Conservation (phyloP, 306 rosid species). For the Rubus parviflorus region DNA sequence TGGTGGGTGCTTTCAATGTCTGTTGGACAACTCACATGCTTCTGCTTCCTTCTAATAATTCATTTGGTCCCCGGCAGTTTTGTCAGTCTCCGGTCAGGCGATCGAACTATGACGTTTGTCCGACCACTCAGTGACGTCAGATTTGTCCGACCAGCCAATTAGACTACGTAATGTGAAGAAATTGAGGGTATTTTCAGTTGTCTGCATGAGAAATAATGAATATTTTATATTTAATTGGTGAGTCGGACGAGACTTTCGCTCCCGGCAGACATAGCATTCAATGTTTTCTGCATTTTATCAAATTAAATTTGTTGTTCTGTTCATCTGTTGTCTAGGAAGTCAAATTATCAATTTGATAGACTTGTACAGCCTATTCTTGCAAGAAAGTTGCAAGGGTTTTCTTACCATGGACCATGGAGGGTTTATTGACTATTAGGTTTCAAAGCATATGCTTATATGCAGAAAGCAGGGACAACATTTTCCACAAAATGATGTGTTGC, state of each 20-base stretch:
- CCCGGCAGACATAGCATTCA: neutral
- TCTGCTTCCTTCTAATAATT: neutral
- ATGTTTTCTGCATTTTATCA: neutral
- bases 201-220: too few species aligned
- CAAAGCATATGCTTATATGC: conserved; percentile 19
- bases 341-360: neutral
- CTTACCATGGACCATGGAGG: neutral
- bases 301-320: neutral
- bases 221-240: too few species aligned
- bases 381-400: neutral
- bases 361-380: neutral
- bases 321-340: neutral
- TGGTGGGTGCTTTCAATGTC: neutral
- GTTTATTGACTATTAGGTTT: conserved; percentile 13
- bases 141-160: too few species aligned
- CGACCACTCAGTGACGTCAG: too few species aligned
- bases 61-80: neutral
- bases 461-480: neutral
- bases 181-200: too few species aligned
- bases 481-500: neutral
- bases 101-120: too few species aligned
- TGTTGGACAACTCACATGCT: conserved; percentile 26
- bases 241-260: neutral
- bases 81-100: too few species aligned
- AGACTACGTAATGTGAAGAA: neutral